A percentile compares a stretch with the other conserved stretches of the same genome.
Conservation (phyloP, 768 basidiomycete species). For the Podaxis pistillaris region DNA sequence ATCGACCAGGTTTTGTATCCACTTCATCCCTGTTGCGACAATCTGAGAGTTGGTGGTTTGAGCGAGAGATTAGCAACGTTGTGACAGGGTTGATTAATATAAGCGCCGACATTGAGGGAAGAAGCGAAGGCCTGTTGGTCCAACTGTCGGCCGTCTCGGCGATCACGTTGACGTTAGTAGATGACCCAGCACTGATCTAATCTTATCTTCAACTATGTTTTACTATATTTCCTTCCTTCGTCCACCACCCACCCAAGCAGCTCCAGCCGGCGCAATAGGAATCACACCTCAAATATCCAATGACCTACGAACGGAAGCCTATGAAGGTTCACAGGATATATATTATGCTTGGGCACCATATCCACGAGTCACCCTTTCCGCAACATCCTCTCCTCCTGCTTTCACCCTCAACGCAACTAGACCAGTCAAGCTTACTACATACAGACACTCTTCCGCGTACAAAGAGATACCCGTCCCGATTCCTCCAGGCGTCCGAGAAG, state of each 20-base stretch:
- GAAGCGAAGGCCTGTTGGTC: background rate
- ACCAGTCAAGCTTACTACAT: constrained; percentile 71
- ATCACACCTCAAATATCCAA: constrained; percentile 78
- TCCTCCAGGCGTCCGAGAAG: constrained; percentile 50
- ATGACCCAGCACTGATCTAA: background rate
- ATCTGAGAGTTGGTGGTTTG: background rate
- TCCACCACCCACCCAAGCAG: background rate
- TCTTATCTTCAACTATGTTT: background rate
- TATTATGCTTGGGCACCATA: constrained; percentile 62
- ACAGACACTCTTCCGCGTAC: constrained; percentile 66
- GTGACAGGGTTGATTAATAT: background rate
- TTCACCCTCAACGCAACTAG: constrained; percentile 31
- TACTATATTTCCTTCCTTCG: background rate
- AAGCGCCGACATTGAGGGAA: background rate
- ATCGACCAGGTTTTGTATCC: background rate
- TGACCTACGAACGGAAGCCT: constrained; percentile 82
- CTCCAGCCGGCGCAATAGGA: constrained; percentile 42
- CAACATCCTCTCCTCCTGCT: constrained; percentile 10
- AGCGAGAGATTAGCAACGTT: background rate
- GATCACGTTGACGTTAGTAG: too few species aligned
- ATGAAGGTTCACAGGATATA: constrained; percentile 55
- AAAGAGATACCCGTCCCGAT: constrained; percentile 69
- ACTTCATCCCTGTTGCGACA: background rate
- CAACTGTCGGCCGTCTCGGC: too few species aligned
- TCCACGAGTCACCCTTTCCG: background rate